phyloP scores from a whole-genome alignment of 2,329 filamentous ascomycete genomes.

The Ceratocystis alfenasii region DNA sequence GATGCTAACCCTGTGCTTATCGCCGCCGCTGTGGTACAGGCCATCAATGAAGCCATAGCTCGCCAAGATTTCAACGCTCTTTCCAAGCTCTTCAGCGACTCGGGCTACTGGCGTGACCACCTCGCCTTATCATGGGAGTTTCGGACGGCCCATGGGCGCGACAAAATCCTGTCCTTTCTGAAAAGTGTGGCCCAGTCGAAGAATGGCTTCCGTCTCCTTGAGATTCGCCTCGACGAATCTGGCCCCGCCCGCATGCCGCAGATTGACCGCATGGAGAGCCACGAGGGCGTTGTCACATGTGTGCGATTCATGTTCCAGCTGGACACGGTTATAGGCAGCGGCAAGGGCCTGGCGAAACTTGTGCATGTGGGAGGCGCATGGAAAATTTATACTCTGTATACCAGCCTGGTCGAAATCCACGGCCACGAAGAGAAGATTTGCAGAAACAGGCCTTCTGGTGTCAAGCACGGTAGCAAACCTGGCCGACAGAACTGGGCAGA shows the following conservation, averaged over 20 bases:
- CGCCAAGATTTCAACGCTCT: conserved; percentile 30
- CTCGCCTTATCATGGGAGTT: conserved; percentile 46
- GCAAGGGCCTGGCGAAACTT: conserved; percentile 45
- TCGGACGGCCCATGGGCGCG: conserved; percentile 37
- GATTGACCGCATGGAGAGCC: conserved; percentile 37
- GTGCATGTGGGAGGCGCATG: conserved; percentile 35
- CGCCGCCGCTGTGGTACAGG: conserved; percentile 31
- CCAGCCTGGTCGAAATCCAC: conserved; percentile 42
- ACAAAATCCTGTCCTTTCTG: conserved; percentile 33
- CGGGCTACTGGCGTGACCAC: conserved; percentile 48
- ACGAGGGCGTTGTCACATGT: conserved; percentile 35
- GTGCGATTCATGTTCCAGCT: conserved; percentile 46
- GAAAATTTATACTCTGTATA: conserved; percentile 55
- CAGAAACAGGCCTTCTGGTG: conserved; percentile 41
- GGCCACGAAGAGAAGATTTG: conserved; percentile 41
- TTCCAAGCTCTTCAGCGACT: conserved; percentile 32
- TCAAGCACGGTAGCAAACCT: conserved; percentile 40
- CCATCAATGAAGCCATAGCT: conserved; percentile 34
- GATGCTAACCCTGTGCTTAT: conserved; percentile 29
- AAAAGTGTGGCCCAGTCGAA: conserved; percentile 26
- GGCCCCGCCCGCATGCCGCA: conserved; percentile 34
- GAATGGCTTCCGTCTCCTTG: conserved; percentile 33
- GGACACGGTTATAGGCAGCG: conserved; percentile 42
- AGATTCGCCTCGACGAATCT: conserved; percentile 37
- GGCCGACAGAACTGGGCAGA: conserved; percentile 51